phyloP scores from a whole-genome alignment of 23 red algal species.

The Chondrus crispus region DNA sequence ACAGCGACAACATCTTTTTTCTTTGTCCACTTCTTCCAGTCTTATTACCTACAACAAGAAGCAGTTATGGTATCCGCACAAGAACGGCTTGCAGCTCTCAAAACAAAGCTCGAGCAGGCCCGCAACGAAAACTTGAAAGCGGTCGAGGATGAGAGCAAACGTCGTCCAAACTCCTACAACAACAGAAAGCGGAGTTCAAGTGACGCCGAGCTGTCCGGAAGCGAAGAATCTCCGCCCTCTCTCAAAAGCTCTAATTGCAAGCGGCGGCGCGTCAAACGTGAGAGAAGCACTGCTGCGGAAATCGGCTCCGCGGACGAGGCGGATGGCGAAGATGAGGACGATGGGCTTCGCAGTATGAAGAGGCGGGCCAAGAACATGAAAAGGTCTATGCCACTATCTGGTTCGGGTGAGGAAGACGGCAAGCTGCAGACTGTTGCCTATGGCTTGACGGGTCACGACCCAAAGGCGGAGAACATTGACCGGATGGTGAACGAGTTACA shows the following conservation, averaged over 20 bases:
- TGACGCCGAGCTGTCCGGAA: background rate
- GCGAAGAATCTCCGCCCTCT: background rate
- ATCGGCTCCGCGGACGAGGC: conserved; percentile 53
- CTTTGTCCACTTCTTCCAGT: too few species aligned
- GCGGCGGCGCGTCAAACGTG: background rate
- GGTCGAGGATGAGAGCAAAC: conserved; percentile 33
- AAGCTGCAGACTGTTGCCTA: background rate
- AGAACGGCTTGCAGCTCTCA: conserved; percentile 32
- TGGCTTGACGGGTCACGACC: background rate
- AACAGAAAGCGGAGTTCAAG: too few species aligned
- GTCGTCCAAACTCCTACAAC: background rate
- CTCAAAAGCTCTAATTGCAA: background rate
- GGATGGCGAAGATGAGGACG: conserved; percentile 49
- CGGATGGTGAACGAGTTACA: conserved; percentile 61
- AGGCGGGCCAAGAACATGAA: conserved; percentile 7
- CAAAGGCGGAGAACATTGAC: conserved; percentile 18
- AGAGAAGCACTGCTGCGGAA: background rate
- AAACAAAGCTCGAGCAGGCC: conserved; percentile 12
- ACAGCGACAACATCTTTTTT: too few species aligned
- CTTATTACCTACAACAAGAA: too few species aligned
- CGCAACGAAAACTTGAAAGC: conserved; percentile 51
- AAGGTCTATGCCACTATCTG: background rate
- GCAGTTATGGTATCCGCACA: conserved; percentile 21
- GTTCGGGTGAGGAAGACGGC: background rate
- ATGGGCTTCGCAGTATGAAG: conserved; percentile 45